A percentile compares a stretch with the other conserved stretches of the same genome.
Evolutionary conservation across 208 protist genomes (phyloP).

Genomic region (Acanthamoeba royreba): DNA sequence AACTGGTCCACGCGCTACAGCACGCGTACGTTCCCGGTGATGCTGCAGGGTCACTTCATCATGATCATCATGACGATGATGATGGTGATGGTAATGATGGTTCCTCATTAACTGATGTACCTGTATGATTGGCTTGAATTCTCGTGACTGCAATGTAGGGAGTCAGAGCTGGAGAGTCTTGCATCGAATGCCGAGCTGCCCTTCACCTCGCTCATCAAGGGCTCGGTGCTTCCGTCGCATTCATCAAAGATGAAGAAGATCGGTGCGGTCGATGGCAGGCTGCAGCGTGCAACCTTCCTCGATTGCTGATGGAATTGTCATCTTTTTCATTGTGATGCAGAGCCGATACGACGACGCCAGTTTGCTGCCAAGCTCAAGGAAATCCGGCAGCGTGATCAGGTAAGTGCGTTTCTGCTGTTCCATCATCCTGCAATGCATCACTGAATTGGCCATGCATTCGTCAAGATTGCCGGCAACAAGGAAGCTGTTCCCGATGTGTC

Average conservation of each 20-base stretch:
- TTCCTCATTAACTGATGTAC: too few species aligned
- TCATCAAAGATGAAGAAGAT: background rate
- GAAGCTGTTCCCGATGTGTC: too few species aligned
- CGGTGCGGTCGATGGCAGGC: too few species aligned
- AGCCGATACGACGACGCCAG: background rate
- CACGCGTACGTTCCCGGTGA: background rate
- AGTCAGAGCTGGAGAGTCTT: background rate
- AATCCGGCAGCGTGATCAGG: background rate
- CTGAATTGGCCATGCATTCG: too few species aligned
- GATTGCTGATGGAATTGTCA: too few species aligned
- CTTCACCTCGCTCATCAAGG: conserved; percentile 7
- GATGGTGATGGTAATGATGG: too few species aligned
- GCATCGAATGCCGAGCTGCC: background rate
- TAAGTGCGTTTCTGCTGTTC: background rate
- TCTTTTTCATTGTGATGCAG: background rate
- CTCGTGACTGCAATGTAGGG: too few species aligned
- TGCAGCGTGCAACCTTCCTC: too few species aligned
- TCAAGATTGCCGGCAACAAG: too few species aligned
- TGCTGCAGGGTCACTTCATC: too few species aligned
- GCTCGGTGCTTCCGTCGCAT: conserved; percentile 1
- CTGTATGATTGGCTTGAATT: too few species aligned
- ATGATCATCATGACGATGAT: too few species aligned
- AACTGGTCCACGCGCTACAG: background rate
- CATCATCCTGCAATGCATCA: background rate
- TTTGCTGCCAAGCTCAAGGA: background rate